Evolutionary conservation across 139 green algal species (phyloP), one percentile per base, ranked within the genome.

Genomic region (Chlamydomonas sphaeroides): DNA sequence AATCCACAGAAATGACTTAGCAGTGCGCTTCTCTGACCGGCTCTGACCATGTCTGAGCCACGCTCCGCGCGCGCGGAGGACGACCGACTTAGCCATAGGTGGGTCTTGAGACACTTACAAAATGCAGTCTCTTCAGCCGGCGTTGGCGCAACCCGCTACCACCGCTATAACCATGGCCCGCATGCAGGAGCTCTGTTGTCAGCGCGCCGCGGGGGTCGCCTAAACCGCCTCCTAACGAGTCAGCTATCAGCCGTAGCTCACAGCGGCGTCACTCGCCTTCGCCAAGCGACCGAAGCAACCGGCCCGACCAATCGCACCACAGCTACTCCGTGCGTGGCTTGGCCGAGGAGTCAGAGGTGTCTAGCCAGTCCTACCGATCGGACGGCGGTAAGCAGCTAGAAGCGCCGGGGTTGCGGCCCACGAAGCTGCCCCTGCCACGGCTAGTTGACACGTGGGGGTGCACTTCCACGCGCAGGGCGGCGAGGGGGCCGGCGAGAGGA

Each of bases 201-300:
- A 36, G 74, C 59, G 36, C 72, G n/a, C n/a, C n/a, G 3, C 41
- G 71, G 23, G n/a, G n/a, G 20, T 79, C 72, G 6, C 63, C 74
- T 15, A 80, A 70, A n/a, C 20, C n/a, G 5, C 15, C 59, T 28
- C 59, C 57, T 10, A 82, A 42, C 42, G 75, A 82, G 0, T 70
- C 74, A 62, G 3, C 26, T 21, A 1, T 20, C 0, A 63, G 75
- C 61, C 32, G 25, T 51, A 18, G 42, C 32, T 48, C 61, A n/a
- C 20, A 42, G 3, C 61, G 41, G 6, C 68, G 61, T 4, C 42
- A 65, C 42, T 82, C 75, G 6, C 75, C 59, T 8, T 51, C 62
- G 32, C 61, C 42, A 6, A 73, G 62, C 42, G 75, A 82, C 51
- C 75, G 62, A 7, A 82, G 75, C 62, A 82, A 51, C 21, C 62